phyloP scores from a whole-genome alignment of 2,329 filamentous ascomycete species.

The Aureobasidium pullulans region DNA sequence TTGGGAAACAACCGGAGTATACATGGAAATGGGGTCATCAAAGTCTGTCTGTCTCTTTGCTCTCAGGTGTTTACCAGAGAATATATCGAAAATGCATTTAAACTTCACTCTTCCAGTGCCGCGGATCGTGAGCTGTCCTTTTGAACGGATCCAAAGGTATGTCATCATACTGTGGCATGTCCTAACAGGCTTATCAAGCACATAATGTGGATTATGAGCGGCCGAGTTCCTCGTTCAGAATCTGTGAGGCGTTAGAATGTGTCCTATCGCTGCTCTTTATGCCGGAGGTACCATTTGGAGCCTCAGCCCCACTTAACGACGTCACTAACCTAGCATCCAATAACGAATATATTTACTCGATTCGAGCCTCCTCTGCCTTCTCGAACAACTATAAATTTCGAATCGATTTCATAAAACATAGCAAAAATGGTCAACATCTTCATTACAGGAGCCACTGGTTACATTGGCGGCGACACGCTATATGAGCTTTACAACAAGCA shows the following conservation, averaged over 20 bases:
- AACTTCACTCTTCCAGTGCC: not conserved
- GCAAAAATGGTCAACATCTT: slow-evolving; percentile 12
- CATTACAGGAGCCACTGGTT: slow-evolving; percentile 28
- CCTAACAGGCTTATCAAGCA: too few relatives aligned
- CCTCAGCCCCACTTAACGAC: not conserved
- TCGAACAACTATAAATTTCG: not conserved
- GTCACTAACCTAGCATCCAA: not conserved
- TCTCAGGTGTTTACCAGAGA: not conserved
- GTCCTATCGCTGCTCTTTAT: too few relatives aligned
- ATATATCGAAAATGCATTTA: slow-evolving; percentile 5
- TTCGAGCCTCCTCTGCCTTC: not conserved
- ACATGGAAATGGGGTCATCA: not conserved
- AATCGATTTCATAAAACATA: not conserved
- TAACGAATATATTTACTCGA: not conserved
- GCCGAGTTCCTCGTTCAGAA: too few relatives aligned
- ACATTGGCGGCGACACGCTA: slow-evolving; percentile 40
- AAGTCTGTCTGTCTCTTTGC: not conserved
- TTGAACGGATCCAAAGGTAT: too few relatives aligned
- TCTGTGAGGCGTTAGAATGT: too few relatives aligned
- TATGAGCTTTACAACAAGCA: slow-evolving; percentile 37
- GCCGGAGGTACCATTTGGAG: too few relatives aligned
- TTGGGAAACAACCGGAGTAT: not conserved
- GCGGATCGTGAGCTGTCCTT: too few relatives aligned
- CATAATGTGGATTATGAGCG: too few relatives aligned
- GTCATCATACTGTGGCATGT: too few relatives aligned